Evolutionary conservation across 2,329 filamentous ascomycete genomes (phyloP), one percentile per base, ranked within the genome.

Genomic region (Alternaria sp.): DNA sequence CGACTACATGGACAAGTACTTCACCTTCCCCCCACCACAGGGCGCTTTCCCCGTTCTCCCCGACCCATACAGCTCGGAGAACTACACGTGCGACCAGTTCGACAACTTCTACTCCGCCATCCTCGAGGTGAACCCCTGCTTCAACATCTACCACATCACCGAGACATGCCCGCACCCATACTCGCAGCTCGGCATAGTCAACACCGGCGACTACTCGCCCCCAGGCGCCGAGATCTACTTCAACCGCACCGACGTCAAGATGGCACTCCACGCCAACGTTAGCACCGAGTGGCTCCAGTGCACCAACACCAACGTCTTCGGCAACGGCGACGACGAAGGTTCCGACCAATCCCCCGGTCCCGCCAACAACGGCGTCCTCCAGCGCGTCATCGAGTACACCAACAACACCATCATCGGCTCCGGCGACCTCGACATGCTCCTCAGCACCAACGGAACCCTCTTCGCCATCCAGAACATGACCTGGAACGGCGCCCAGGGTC

Each of bases 381-480:
- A 81, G 61, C 79, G 78, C 54, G 83, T 86, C 12, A 86, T 86
- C 54, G 85, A 86, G 66, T 72, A 75, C 49, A 86, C 83, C 5
- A 86, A 86, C 74, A 84, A 85, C 66, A 82, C 82, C 43, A 79
- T 87, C 56, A 82, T 87, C 61, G 82, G 83, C 40, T 81, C 79
- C 50, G 84, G 83, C 7, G 80, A 83, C 57, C 78, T 85, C 15
- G 85, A 86, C 71, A 81, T 83, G 72, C 72, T 85, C 5, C 80
- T 87, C 50, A 75, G 78, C 51, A 84, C 83, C 26, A 85, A 86
- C 67, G 85, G 84, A 3, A 86, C 85, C 0, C 77, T 86, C 5
- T 77, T 87, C 19, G 81, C 83, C 4, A 77, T 87, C 43, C 84
- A 86, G 70, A 86, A 86, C 74, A 82, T 86, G 78, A 86, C 84